phyloP scores from a whole-genome alignment of 495 filamentous ascomycete species.

The Xylaria grammica region DNA sequence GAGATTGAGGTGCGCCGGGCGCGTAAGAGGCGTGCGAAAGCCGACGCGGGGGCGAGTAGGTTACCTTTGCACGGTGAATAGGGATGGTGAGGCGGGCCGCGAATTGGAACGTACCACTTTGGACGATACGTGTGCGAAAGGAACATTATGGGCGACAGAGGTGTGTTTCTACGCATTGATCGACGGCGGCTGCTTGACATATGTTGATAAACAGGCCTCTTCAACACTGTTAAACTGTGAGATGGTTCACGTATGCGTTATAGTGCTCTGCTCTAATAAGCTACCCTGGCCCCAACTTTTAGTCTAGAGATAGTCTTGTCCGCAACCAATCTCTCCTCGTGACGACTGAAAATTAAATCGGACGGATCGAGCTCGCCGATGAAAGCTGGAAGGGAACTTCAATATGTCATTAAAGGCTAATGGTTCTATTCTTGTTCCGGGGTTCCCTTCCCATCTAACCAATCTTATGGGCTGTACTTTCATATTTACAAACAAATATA shows the following conservation, averaged over 20 bases:
- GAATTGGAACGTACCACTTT: slow-evolving; percentile 11
- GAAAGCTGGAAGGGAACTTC: too few relatives aligned
- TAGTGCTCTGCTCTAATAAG: too few relatives aligned
- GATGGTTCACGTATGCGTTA: too few relatives aligned
- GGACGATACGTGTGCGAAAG: background rate
- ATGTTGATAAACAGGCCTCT: background rate
- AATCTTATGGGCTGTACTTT: too few relatives aligned
- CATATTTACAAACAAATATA: background rate
- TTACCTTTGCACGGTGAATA: slow-evolving; percentile 13
- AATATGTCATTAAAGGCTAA: background rate
- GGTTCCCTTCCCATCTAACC: too few relatives aligned
- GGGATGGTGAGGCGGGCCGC: slow-evolving; percentile 14
- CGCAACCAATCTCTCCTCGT: too few relatives aligned
- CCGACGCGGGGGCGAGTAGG: slow-evolving; percentile 33
- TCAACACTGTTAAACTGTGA: too few relatives aligned
- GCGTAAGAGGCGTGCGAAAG: slow-evolving; percentile 55
- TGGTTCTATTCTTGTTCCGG: background rate
- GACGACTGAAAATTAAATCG: too few relatives aligned
- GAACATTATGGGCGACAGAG: background rate
- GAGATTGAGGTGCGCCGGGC: slow-evolving; percentile 58
- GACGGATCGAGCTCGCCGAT: too few relatives aligned
- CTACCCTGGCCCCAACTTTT: too few relatives aligned
- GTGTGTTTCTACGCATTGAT: background rate
- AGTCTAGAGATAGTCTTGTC: too few relatives aligned
- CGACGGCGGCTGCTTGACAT: background rate